Evolutionary conservation across 2,329 filamentous ascomycete species (phyloP), one percentile per base, ranked within the genome.

Genomic region (Colletotrichum sp.): DNA sequence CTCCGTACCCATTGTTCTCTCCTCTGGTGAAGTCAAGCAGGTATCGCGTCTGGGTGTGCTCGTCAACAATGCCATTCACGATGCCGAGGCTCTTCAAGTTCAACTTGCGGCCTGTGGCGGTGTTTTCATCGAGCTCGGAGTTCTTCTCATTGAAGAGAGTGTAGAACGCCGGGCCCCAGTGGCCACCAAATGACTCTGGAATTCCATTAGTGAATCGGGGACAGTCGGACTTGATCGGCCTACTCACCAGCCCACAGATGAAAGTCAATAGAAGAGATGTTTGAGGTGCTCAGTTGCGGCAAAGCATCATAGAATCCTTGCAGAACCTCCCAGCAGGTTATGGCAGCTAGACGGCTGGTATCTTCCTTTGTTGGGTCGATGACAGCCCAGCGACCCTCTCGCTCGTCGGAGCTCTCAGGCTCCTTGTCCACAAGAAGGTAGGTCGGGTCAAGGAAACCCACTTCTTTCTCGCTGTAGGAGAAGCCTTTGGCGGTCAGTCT

Each of bases 1-100:
- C 48, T 6, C 65, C 65, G 5, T 67, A 67, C 5, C 65, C 65
- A 8, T 67, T 65, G 34, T 65, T 65, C 55, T 61, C 66, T 4
- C 32, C 66, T 10, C 66, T 30, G 0, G 62, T 65, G 28, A 65
- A 65, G 26, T 60, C 66, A 43, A 68, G 66, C 21, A 68, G 26
- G 30, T 68, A 60, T 12, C 55, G 52, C 18, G 66, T 68, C 52
- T 68, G 52, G 6, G 58, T 55, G 8, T 68, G 52, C 52, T 58
- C 48, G 8, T 68, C 66, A 12, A 68, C 66, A 12, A 58, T 68
- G 24, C 66, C 66, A 21, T 91, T 90, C 12, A 65, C 36, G 9
- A 65, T 65, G 6, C 62, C 62, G 43, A 65, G 62, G 10, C 66
- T 69, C 18, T 69, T 69, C 66, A 69, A 32, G 52, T 48, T 69